Evolutionary conservation across 2,329 filamentous ascomycete genomes (phyloP).

Genomic region (Alternaria incomplexa): DNA sequence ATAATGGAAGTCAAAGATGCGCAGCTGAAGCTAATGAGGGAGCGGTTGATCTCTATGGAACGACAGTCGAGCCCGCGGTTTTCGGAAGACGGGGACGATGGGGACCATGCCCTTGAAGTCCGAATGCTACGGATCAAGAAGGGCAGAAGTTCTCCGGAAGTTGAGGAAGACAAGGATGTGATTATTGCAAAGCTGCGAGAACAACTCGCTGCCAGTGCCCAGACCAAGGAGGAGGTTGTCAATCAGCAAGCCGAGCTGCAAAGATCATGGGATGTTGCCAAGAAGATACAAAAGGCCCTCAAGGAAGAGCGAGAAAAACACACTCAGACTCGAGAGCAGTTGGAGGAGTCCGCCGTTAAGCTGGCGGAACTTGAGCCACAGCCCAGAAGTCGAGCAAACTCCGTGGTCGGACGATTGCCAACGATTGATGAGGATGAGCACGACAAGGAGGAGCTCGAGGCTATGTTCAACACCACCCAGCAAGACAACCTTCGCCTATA

Average conservation of each 20-base stretch:
- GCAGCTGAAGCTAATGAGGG: conserved; percentile 37
- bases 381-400: conserved; percentile 5
- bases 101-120: conserved; percentile 41
- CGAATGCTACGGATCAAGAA: conserved; percentile 39
- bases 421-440: conserved; percentile 41
- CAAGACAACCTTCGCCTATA: conserved; percentile 43
- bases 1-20: conserved; percentile 39
- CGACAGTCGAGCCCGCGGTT: conserved; percentile 22
- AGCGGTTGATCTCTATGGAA: conserved; percentile 36
- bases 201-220: conserved; percentile 28
- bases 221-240: conserved; percentile 29
- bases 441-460: conserved; percentile 41
- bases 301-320: conserved; percentile 38
- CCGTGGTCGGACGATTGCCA: conserved; percentile 25
- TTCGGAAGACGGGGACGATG: conserved; percentile 19
- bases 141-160: conserved; percentile 25
- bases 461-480: conserved; percentile 45
- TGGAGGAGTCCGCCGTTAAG: conserved; percentile 28
- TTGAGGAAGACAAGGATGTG: conserved; percentile 31
- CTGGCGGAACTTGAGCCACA: conserved; percentile 24
- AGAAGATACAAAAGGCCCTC: conserved; percentile 35
- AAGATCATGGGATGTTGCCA: conserved; percentile 40
- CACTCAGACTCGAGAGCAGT: conserved; percentile 30
- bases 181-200: conserved; percentile 38
- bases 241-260: conserved; percentile 39